phyloP scores from a whole-genome alignment of 2,329 filamentous ascomycete genomes.

The Pseudogymnoascus pannorum region DNA sequence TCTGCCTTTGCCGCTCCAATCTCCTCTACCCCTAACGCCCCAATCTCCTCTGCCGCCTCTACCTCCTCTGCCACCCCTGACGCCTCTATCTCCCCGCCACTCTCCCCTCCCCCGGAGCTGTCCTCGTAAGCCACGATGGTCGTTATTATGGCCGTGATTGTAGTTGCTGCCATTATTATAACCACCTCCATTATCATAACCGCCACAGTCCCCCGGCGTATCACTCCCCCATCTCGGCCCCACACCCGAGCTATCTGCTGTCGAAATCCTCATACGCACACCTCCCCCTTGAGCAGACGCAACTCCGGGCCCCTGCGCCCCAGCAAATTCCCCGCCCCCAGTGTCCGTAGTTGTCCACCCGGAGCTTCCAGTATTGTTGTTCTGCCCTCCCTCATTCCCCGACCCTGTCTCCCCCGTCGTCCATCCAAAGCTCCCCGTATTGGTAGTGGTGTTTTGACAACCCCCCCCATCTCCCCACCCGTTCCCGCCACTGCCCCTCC shows the following conservation, averaged over 20 bases:
- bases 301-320: background rate
- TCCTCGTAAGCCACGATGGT: background rate
- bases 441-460: background rate
- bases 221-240: background rate
- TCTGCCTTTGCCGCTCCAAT: background rate
- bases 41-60: background rate
- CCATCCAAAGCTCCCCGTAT: background rate
- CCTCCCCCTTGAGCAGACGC: background rate
- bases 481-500: background rate
- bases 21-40: background rate
- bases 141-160: background rate
- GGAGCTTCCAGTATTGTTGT: background rate
- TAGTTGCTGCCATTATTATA: background rate
- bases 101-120: background rate
- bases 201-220: background rate
- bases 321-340: background rate
- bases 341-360: background rate
- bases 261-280: conserved; percentile 1
- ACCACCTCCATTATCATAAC: background rate
- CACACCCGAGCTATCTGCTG: background rate
- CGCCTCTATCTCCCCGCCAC: background rate
- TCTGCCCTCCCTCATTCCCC: background rate
- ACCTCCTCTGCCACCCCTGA: background rate
- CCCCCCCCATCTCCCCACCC: background rate
- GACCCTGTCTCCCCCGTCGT: background rate